Percentiles rank a stretch among this genome's conserved stretches.
Evolutionary conservation across 2,329 filamentous ascomycete species (phyloP).

Genomic region (Penicillium crustosum): DNA sequence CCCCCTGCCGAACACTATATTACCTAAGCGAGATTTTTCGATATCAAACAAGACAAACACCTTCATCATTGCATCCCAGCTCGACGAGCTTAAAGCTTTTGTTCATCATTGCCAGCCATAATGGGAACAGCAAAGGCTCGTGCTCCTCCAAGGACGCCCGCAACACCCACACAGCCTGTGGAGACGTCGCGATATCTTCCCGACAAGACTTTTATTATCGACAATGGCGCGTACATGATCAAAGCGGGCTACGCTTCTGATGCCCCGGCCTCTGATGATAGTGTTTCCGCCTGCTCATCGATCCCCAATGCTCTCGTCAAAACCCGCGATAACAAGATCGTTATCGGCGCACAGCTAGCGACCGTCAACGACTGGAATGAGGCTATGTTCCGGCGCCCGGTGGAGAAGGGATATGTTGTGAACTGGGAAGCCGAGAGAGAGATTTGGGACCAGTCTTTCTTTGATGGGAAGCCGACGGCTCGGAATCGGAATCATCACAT

Average conservation of each 20-base stretch:
- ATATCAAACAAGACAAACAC: constrained; percentile 22
- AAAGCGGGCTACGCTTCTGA: constrained; percentile 76
- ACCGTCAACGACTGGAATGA: constrained; percentile 88
- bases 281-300: constrained; percentile 56
- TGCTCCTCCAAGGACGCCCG: constrained; percentile 49
- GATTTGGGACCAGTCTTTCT: constrained; percentile 89
- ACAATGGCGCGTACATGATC: constrained; percentile 88
- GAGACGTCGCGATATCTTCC: constrained; percentile 51
- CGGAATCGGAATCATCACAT: constrained; percentile 47
- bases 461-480: constrained; percentile 63
- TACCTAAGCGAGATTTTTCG: constrained; percentile 2
- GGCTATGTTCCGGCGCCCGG: constrained; percentile 78
- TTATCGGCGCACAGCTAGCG: constrained; percentile 72
- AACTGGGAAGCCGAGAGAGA: constrained; percentile 97
- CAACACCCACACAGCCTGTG: constrained; percentile 42
- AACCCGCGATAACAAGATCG: constrained; percentile 74
- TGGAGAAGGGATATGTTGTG: constrained; percentile 92
- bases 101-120: constrained; percentile 2
- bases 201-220: constrained; percentile 74
- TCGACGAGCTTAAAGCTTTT: constrained; percentile 2
- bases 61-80: constrained; percentile 9
- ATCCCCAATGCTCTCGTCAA: constrained; percentile 89
- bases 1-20: neutral
- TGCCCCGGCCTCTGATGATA: constrained; percentile 39
- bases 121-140: constrained; percentile 40